A percentile compares a stretch with the other conserved stretches of the same genome.
phyloP scores from a whole-genome alignment of 2,329 filamentous ascomycete genomes.

The Diaporthe sp. region DNA sequence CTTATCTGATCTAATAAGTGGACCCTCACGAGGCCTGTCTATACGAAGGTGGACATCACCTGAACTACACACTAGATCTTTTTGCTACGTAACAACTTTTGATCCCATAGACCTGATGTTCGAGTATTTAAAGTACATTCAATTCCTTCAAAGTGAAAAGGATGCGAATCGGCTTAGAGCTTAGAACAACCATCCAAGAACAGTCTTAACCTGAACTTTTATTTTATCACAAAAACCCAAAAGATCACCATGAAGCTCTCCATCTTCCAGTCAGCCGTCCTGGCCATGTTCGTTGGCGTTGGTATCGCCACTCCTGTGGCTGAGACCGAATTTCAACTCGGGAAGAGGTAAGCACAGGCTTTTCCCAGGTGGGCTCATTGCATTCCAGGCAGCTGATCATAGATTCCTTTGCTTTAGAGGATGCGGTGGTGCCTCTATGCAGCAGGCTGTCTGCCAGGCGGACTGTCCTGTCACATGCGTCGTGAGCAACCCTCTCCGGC shows the following conservation, averaged over 20 bases:
- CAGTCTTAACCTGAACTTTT: neutral
- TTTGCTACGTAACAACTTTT: neutral
- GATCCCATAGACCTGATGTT: neutral
- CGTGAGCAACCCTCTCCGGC: neutral
- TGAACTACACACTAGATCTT: neutral
- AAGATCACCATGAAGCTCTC: neutral
- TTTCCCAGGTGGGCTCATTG: neutral
- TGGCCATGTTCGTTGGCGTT: neutral
- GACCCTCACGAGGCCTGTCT: neutral
- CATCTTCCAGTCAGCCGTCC: neutral
- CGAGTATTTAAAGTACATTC: neutral
- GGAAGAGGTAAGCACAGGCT: neutral
- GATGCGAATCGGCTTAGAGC: neutral
- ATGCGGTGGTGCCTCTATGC: slow-evolving; percentile 13
- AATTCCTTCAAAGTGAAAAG: neutral
- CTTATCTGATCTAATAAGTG: slow-evolving; percentile 22
- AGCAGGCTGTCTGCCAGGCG: slow-evolving; percentile 3
- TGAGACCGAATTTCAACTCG: neutral
- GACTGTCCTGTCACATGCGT: slow-evolving; percentile 15
- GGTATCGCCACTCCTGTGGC: neutral
- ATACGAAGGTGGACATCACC: neutral
- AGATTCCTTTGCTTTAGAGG: neutral
- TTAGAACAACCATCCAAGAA: neutral
- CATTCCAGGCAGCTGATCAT: neutral
- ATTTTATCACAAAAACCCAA: neutral